These are phyloP conservation scores for Cylindrodendrum hubeiense DNA, from an alignment of 2,329 filamentous ascomycete species.

Conservation along the genomic window DNA sequence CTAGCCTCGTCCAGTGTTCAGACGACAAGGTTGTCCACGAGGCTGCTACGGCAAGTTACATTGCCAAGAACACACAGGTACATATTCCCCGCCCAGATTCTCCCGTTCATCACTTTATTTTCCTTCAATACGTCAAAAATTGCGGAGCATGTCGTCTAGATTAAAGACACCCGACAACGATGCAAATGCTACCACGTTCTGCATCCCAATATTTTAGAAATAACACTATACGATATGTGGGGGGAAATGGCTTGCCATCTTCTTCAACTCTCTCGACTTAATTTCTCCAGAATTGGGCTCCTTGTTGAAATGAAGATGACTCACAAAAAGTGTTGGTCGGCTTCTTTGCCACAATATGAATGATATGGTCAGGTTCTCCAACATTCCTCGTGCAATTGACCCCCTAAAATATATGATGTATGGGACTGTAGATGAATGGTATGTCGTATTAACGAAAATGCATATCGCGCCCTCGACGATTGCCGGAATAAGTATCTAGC, in stretches of 20 bases:
- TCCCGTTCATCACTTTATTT: conserved; percentile 43
- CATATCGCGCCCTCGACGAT: conserved; percentile 57
- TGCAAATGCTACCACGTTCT: conserved; percentile 5
- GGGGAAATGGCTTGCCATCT: conserved; percentile 53
- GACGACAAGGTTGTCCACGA: conserved; percentile 30
- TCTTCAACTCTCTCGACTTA: conserved; percentile 51
- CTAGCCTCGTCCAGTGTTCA: conserved; percentile 28
- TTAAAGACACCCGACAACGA: neutral
- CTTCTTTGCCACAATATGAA: conserved; percentile 59
- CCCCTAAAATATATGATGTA: conserved; percentile 39
- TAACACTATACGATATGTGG: conserved; percentile 48
- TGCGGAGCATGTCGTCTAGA: conserved; percentile 37
- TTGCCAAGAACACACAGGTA: conserved; percentile 18
- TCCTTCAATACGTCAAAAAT: conserved; percentile 44
- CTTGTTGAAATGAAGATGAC: conserved; percentile 43
- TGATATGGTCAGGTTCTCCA: conserved; percentile 47
- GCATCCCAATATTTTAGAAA: conserved; percentile 43
- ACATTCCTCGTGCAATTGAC: conserved; percentile 39
- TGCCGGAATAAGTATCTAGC: conserved; percentile 57
- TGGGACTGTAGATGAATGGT: conserved; percentile 51
- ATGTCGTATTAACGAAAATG: conserved; percentile 53
- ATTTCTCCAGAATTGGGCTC: conserved; percentile 55
- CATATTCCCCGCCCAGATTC: conserved; percentile 28
- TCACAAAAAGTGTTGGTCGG: conserved; percentile 46
- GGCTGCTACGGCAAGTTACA: conserved; percentile 20